Conservation (phyloP, 2,329 filamentous ascomycete species). For the Fusarium anthophilum region DNA sequence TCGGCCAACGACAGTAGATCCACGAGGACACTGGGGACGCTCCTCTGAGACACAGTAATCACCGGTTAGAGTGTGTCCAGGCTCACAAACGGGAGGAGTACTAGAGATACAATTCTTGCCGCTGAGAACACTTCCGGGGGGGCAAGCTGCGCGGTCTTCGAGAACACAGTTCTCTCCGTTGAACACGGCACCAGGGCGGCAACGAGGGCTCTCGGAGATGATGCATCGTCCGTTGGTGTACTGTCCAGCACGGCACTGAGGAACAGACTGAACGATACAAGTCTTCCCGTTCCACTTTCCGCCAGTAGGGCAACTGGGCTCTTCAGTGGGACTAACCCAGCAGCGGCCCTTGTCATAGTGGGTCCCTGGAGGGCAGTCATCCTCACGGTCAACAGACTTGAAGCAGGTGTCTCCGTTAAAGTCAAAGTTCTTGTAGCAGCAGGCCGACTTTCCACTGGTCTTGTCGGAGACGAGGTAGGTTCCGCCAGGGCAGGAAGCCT, state of each 20-base stretch:
- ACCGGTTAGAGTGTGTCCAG: background rate
- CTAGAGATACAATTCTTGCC: conserved; percentile 7
- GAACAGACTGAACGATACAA: background rate
- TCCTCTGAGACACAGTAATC: background rate
- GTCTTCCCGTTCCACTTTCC: background rate
- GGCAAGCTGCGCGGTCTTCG: background rate
- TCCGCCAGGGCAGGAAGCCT: background rate
- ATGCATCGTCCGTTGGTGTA: conserved; percentile 6
- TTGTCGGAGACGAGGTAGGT: background rate
- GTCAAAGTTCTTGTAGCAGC: background rate
- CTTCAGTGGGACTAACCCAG: background rate
- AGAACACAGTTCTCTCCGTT: conserved; percentile 1
- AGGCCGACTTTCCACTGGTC: background rate
- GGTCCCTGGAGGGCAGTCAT: background rate
- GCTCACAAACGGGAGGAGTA: background rate
- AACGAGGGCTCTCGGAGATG: background rate
- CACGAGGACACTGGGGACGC: background rate
- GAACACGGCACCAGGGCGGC: background rate
- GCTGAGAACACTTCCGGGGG: background rate
- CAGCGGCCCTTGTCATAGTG: background rate
- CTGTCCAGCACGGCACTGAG: background rate
- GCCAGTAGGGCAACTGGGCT: background rate
- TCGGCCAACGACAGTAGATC: background rate
- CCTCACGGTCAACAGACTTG: background rate
- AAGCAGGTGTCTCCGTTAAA: background rate